Base-by-base conservation (phyloP, 495 filamentous ascomycete species). In the Hyaloscypha hepaticicola region DNA sequence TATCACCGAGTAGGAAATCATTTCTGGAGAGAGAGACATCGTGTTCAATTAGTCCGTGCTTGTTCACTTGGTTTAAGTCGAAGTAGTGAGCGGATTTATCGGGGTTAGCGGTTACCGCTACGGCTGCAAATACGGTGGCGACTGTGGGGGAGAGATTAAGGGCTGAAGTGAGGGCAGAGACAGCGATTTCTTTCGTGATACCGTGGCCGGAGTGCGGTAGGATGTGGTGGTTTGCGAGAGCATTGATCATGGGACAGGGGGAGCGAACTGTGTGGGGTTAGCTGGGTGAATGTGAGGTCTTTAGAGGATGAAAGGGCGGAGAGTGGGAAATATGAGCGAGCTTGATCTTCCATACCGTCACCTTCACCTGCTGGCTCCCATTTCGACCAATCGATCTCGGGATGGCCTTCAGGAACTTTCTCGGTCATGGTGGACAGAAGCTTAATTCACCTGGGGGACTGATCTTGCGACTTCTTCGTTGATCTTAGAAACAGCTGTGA, bases 11-110 rank as follows among this genome's bases (percentile, higher is more conserved):
- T 1, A 70, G 66, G 21, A 55, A 25, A 61, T 76, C 74, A 12
- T 68, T 61, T 1, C 74, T 66, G 3, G 64, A 69, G 9, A 75
- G 38, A 11, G 72, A 74, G 60, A 75, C 70, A 49, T 76, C 74
- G 48, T 76, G 73, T 57, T 75, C 74, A 27, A 76, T 66, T 1
- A 66, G 65, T 29, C 68, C 69, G 41, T 74, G 74, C 2, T 59
- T 70, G 33, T 55, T 58, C 4, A 76, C 56, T 21, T 74, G 65
- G 51, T 72, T 66, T 12, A 76, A 70, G 55, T 73, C 65, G 14
- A 76, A 50, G 14, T 55, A 60, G 22, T 61, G 58, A n/a, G 58
- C 9, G 9, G 12, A 19, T 11, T 59, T 60, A 22, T 63, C 51
- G 12, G 60, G 55, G 31, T 59, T 63, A 41, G 60, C 24, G 25